Evolutionary conservation across 108 stramenopile genomes (phyloP), one percentile per base, ranked within the genome.

Genomic region (Parietichytrium sp.): DNA sequence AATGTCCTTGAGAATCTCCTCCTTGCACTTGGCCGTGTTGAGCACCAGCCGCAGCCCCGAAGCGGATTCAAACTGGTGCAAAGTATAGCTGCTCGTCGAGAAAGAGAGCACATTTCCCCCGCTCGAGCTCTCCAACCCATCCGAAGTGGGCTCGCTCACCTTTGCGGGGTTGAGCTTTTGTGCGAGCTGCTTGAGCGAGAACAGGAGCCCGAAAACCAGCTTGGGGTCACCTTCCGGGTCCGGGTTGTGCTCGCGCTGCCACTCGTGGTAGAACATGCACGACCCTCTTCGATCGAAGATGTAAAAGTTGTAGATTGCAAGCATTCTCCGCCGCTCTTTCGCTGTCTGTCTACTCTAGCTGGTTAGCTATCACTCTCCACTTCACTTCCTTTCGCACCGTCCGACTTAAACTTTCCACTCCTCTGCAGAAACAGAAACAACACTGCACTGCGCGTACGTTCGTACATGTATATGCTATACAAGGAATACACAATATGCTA

Each of bases 191-290:
- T 72, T 72, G 38, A 72, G 42, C 38, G 61, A 72, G 61, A 72
- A 72, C 23, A 72, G 61, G n/a, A 72, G 61, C 38, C 61, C 61
- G 20, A 72, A 72, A n/a, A 72, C 61, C 15, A 72, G 33, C 61
- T 72, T 72, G 42, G 61, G 38, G 20, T 72, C 61, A 33, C 45
- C 61, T n/a, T 72, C 61, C 12, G 61, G 61, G 33, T 27, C 45
- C 61, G 61, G 61, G 42, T 72, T 72, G 1, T 72, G 61, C 61
- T 72, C 61, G 20, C 61, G 61, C 4, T 33, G 45, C 61, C 61
- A 72, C 33, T 72, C 61, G 38, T 72, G 61, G 20, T 72, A 72
- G 42, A 72, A 72, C 61, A 72, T n/a, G 33, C 61, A 72, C 33
- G 45, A 33, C 23, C 61, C 61, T 7, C 61, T 16, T 10, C 61